These are phyloP conservation scores for Spiraea crenata DNA, from an alignment of 331 rosid species.

Conservation along the genomic window DNA sequence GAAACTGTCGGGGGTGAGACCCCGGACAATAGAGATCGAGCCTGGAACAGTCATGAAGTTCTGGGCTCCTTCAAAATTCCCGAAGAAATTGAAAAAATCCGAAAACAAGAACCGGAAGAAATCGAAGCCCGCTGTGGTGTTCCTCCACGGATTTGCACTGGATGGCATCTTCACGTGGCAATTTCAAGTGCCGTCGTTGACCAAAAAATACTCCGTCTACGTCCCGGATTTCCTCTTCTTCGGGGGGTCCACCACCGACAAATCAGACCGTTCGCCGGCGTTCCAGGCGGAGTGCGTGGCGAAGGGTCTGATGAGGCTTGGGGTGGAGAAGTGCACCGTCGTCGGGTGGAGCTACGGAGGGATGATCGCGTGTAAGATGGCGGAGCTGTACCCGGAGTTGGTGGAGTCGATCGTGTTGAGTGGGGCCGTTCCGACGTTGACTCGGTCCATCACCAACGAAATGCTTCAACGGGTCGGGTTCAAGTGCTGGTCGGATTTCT, in stretches of 20 bases:
- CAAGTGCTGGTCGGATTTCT: slow-evolving; percentile 24
- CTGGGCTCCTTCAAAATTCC: slow-evolving; percentile 29
- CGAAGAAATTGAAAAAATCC: not conserved
- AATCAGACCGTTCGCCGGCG: slow-evolving; percentile 27
- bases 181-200: slow-evolving; percentile 27
- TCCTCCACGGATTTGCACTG: slow-evolving; percentile 40
- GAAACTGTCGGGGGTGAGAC: slow-evolving; percentile 26
- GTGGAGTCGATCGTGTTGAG: slow-evolving; percentile 37
- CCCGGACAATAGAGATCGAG: slow-evolving; percentile 30
- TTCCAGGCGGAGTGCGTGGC: slow-evolving; percentile 46
- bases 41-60: slow-evolving; percentile 39
- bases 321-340: slow-evolving; percentile 33
- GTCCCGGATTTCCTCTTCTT: slow-evolving; percentile 44
- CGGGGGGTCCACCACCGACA: slow-evolving; percentile 32
- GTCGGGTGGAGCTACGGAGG: slow-evolving; percentile 43
- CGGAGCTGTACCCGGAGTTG: slow-evolving; percentile 28
- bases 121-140: slow-evolving; percentile 28
- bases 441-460: slow-evolving; percentile 19
- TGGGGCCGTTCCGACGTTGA: slow-evolving; percentile 30
- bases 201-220: slow-evolving; percentile 29
- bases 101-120: no score
- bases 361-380: slow-evolving; percentile 45
- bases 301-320: slow-evolving; percentile 33
- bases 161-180: slow-evolving; percentile 44
- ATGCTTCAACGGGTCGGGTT: slow-evolving; percentile 26